phyloP scores from a whole-genome alignment of 2,329 filamentous ascomycete species.

The Cadophora gregata region DNA sequence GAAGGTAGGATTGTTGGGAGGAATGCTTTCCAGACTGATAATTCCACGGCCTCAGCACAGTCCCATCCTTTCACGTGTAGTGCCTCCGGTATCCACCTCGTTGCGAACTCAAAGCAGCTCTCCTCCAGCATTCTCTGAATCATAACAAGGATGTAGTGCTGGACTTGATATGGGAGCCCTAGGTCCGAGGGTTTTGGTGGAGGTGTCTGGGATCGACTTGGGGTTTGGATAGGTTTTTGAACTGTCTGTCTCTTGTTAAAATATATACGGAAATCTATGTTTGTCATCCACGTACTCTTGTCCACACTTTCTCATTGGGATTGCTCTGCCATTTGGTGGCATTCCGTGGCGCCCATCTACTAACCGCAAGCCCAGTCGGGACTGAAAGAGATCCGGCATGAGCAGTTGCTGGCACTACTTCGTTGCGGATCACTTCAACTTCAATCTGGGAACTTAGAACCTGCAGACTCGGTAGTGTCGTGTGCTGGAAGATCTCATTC shows the following conservation, averaged over 20 bases:
- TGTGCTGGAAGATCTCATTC: not conserved
- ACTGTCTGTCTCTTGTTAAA: conserved; percentile 19
- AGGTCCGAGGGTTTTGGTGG: conserved; percentile 32
- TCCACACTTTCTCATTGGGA: conserved; percentile 35
- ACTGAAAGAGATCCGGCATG: not conserved
- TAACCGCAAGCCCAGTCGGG: conserved; percentile 33
- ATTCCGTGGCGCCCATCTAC: conserved; percentile 41
- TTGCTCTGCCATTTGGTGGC: conserved; percentile 6
- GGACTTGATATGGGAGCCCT: conserved; percentile 45
- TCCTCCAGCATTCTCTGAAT: conserved; percentile 44
- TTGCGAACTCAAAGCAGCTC: conserved; percentile 42
- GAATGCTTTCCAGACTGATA: conserved; percentile 40
- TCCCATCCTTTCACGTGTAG: conserved; percentile 38
- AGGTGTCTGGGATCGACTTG: conserved; percentile 7
- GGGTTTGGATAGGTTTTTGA: not conserved
- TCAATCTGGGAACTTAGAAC: not conserved
- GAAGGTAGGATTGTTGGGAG: conserved; percentile 35
- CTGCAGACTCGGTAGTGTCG: not conserved
- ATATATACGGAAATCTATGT: not conserved
- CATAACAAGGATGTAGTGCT: conserved; percentile 43
- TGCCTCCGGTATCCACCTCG: conserved; percentile 39
- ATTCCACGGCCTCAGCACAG: conserved; percentile 42
- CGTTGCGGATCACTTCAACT: not conserved
- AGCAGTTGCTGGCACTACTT: not conserved
- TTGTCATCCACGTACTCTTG: conserved; percentile 27